Evolutionary conservation across 768 basidiomycete species (phyloP).

Genomic region (Xerocomellus amylosporus): DNA sequence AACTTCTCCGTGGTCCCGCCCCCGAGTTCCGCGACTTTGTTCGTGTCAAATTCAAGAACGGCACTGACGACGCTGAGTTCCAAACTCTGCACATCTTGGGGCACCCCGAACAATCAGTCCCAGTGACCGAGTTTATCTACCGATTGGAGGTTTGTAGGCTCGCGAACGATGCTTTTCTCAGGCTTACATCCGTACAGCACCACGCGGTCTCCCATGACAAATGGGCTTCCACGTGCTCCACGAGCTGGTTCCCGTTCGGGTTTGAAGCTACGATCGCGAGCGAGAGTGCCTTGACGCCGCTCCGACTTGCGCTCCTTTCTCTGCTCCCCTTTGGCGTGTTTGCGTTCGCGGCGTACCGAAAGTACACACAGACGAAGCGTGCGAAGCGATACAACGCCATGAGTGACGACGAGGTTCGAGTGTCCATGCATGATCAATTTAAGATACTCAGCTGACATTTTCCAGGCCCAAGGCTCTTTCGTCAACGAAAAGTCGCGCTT

Average conservation of each 20-base stretch:
- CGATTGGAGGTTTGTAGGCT: conserved; percentile 59
- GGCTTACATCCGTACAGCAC: conserved; percentile 26
- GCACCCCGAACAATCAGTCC: conserved; percentile 62
- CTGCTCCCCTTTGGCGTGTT: conserved; percentile 15
- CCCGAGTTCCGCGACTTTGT: conserved; percentile 77
- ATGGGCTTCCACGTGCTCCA: conserved; percentile 41
- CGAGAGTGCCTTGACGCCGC: neutral
- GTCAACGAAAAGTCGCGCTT: conserved; percentile 26
- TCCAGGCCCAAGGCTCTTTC: conserved; percentile 3
- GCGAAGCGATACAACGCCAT: conserved; percentile 1
- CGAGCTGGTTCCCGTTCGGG: conserved; percentile 26
- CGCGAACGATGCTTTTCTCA: neutral
- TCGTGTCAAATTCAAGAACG: conserved; percentile 81
- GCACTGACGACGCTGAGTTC: conserved; percentile 55
- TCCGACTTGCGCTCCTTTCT: conserved; percentile 2
- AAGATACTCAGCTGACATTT: neutral
- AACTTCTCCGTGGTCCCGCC: conserved; percentile 70
- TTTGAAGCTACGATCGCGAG: conserved; percentile 1
- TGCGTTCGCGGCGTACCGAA: conserved; percentile 14
- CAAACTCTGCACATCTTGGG: conserved; percentile 67
- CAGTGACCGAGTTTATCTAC: conserved; percentile 81
- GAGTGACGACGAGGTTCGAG: conserved; percentile 12
- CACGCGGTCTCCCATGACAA: conserved; percentile 37
- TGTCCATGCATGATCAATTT: neutral
- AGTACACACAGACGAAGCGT: conserved; percentile 7